These are phyloP conservation scores for Epichloe festucae DNA, from an alignment of 2,329 filamentous ascomycete genomes.

Conservation along the genomic window DNA sequence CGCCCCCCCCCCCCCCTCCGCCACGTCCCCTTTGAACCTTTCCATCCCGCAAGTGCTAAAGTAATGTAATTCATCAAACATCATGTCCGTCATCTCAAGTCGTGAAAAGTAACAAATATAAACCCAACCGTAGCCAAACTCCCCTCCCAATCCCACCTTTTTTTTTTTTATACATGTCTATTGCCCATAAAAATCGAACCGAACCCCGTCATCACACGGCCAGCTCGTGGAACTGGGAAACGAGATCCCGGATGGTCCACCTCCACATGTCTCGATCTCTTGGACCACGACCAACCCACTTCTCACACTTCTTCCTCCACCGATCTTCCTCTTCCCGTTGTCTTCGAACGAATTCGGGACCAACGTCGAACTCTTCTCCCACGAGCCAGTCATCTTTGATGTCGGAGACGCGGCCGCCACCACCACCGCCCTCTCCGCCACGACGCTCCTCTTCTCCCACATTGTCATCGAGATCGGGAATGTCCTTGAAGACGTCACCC, in stretches of 20 bases:
- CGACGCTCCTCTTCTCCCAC: conserved; percentile 35
- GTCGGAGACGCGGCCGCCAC: conserved; percentile 36
- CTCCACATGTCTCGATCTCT: conserved; percentile 53
- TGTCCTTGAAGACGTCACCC: conserved; percentile 85
- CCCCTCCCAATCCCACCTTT: neutral
- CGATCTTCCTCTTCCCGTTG: conserved; percentile 85
- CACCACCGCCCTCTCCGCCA: conserved; percentile 18
- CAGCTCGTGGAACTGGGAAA: conserved; percentile 29
- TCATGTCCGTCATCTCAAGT: conserved; percentile 7
- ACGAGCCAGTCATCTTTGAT: conserved; percentile 70
- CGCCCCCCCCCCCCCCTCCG: neutral
- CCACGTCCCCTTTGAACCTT: no score
- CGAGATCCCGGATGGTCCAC: conserved; percentile 59
- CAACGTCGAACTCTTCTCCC: conserved; percentile 94
- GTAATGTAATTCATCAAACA: conserved; percentile 4
- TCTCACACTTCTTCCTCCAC: conserved; percentile 79
- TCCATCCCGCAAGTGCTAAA: neutral
- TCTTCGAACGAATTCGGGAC: conserved; percentile 79
- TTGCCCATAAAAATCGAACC: neutral
- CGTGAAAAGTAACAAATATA: neutral
- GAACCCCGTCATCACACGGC: neutral
- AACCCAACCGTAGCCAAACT: neutral
- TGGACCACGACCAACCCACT: conserved; percentile 57
- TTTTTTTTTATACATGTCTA: neutral
- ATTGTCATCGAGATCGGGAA: conserved; percentile 79